Evolutionary conservation across 2,329 filamentous ascomycete genomes (phyloP), one percentile per base, ranked within the genome.

Genomic region (Penicillium janthinellum): DNA sequence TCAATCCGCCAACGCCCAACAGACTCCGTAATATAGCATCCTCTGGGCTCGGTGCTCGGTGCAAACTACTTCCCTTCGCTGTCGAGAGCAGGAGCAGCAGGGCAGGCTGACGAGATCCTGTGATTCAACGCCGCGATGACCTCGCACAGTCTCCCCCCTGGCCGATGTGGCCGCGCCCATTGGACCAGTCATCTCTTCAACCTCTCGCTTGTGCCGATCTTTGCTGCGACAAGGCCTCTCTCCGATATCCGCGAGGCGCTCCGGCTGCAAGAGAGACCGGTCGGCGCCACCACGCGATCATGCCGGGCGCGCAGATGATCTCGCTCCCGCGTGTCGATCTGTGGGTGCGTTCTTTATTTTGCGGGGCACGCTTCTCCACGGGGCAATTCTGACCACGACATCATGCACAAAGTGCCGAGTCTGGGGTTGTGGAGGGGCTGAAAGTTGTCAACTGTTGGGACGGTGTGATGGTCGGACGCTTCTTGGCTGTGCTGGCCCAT

Each of bases 71-170:
- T 15, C 41, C 17, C n/a, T 31, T n/a, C 50, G 5, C 15, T 20
- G 3, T 48, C 14, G 28, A 25, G 22, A 25, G 28, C 7, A 2
- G 1, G 7, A 31, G 34, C 49, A 37, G 59, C 60, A 60, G 60
- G 59, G 67, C 60, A 68, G 57, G 52, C 55, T 69, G 67, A 69
- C 64, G 31, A 31, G 61, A 53, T 58, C 67, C 55, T 56, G 67
- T 69, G 67, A 69, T 66, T 41, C 35, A 57, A 37, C 38, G 56
- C 60, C 56, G 56, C 58, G 48, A 66, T 57, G 55, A 54, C 47
- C 44, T 63, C 37, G 41, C 15, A 17, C 31, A 12, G 37, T 42
- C 39, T 53, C 7, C 49, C 25, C 37, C 38, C 45, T 31, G 34
- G 39, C 11, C 20, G 28, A 54, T 15, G 17, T 42, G 37, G 15